A percentile compares a stretch with the other conserved stretches of the same genome.
Evolutionary conservation across 805 yeast genomes (phyloP).

Genomic region (Starmerella vaccinii): DNA sequence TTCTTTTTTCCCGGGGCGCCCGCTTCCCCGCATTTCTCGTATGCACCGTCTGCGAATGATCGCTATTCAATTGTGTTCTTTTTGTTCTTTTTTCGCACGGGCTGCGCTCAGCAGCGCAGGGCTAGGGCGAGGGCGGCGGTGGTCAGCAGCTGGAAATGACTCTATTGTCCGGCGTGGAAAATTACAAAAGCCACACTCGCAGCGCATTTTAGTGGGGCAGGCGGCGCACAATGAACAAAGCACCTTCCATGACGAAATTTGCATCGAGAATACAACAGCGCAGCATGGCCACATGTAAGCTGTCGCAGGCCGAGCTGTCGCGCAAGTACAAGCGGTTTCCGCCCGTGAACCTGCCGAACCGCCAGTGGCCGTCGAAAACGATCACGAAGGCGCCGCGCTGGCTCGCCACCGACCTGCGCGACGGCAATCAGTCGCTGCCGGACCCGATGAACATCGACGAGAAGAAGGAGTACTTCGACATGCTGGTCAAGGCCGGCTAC

Average conservation of each 20-base stretch:
- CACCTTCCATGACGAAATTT: background rate
- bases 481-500: constrained; percentile 62
- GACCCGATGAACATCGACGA: constrained; percentile 81
- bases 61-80: background rate
- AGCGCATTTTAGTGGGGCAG: background rate
- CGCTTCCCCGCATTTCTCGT: background rate
- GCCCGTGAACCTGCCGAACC: constrained; percentile 46
- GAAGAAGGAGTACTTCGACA: constrained; percentile 58
- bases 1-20: background rate
- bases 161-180: background rate
- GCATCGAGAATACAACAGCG: background rate
- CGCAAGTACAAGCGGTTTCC: constrained; percentile 48
- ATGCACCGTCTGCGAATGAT: background rate
- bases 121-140: background rate
- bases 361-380: constrained; percentile 60
- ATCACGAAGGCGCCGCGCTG: constrained; percentile 63
- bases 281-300: constrained; percentile 9
- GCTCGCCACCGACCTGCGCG: constrained; percentile 74
- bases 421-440: constrained; percentile 76
- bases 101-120: background rate
- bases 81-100: background rate
- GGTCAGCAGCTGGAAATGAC: background rate
- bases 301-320: constrained; percentile 12
- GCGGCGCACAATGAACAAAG: background rate
- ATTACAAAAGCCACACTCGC: constrained; percentile 1